Evolutionary conservation across 148 eudicot species (phyloP), one percentile per base, ranked within the genome.

Genomic region (Rhododendron henanense): DNA sequence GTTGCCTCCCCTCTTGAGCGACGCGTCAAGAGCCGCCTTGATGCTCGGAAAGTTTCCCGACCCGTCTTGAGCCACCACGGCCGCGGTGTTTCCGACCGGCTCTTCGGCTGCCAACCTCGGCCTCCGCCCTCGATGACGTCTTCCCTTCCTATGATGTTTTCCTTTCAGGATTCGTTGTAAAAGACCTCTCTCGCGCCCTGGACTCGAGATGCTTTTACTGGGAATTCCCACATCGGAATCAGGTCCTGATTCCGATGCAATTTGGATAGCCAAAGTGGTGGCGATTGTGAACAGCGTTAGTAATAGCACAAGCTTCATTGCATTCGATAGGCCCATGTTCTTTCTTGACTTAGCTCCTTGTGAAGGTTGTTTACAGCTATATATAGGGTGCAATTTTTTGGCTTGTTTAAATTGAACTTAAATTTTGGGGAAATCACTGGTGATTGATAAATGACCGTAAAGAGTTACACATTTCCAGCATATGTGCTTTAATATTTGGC

Each of bases 31-130:
- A 0, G 92, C 94, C 19, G 67, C 87, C 18, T 81, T 75, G 10
- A 92, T 84, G 8, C 86, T 92, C 23, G 85, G 77, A 67, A 75
- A 92, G 53, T 90, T 50, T 4, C 96, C 96, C 1, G 94, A 93
- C 1, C 94, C 93, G 51, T 93, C 94, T 78, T 89, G 84, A 11
- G 94, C 94, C 69, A 93, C 94, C 80, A 92, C 94, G 0, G 91
- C 67, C n/a, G 87, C 15, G 0, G 5, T 35, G 0, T 67, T 25
- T 10, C 33, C 15, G 0, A 21, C 85, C 2, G 85, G 35, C 0
- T 23, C 3, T 11, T 7, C 16, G 25, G 0, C 6, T 0, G 90
- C 51, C 0, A 81, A 31, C 85, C 88, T 3, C 23, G 75, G 75
- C 75, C 75, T 69, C 6, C 6, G 75, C 16, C 5, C 33, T 28